Conservation (phyloP, 257 asterid genomes). For the Solanum habrochaites region DNA sequence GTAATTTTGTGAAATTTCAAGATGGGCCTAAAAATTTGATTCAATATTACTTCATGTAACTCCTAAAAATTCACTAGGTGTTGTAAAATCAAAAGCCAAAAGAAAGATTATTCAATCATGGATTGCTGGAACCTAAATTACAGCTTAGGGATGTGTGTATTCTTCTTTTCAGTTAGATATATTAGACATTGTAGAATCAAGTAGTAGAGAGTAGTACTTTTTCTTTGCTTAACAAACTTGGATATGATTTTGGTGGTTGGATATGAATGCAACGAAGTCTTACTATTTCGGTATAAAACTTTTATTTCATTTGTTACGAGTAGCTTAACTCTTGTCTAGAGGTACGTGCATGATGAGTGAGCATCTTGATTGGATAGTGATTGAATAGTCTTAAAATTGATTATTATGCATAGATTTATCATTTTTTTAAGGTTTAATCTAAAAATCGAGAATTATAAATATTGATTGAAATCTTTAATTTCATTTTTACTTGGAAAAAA, state of each 20-base stretch:
- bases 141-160: too few relatives aligned
- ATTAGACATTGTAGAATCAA: background rate
- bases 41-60: too few relatives aligned
- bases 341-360: background rate
- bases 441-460: too few relatives aligned
- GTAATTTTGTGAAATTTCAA: background rate
- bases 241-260: background rate
- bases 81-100: too few relatives aligned
- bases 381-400: too few relatives aligned
- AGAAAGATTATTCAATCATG: too few relatives aligned
- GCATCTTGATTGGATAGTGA: background rate
- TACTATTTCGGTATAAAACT: background rate
- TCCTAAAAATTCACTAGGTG: too few relatives aligned
- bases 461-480: background rate
- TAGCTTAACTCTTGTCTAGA: background rate
- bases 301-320: background rate
- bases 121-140: too few relatives aligned
- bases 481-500: background rate
- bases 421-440: too few relatives aligned
- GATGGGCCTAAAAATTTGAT: too few relatives aligned
- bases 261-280: background rate
- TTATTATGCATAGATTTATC: background rate
- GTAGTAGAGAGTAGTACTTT: background rate
- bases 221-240: background rate
- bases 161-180: background rate